A percentile compares a stretch with the other conserved stretches of the same genome.
These are phyloP conservation scores for Chlorophyllum brunneum DNA, from an alignment of 768 basidiomycete genomes.

Conservation along the genomic window DNA sequence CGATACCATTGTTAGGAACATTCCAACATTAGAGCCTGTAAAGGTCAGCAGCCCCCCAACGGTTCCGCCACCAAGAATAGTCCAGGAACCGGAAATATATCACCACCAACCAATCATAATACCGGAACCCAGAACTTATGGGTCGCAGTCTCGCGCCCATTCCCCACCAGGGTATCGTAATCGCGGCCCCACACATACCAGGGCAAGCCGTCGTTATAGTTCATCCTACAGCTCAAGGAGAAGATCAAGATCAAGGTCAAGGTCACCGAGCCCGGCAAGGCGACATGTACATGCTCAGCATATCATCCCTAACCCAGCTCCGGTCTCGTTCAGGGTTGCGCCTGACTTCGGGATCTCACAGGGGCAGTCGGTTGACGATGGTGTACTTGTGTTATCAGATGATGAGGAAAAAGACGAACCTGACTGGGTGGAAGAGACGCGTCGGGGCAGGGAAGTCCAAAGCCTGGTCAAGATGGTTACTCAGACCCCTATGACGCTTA, in stretches of 20 bases:
- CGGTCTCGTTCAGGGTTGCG: neutral
- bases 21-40: neutral
- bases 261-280: no score
- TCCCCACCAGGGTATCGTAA: no score
- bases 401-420: neutral
- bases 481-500: constrained; percentile 49
- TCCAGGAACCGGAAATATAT: no score
- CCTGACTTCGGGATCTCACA: neutral
- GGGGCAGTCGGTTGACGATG: neutral
- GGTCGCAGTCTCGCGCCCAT: no score
- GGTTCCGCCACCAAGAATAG: no score
- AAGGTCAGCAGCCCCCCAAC: neutral
- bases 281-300: no score
- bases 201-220: neutral
- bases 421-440: neutral
- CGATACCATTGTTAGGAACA: neutral
- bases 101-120: no score
- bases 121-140: no score
- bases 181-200: no score
- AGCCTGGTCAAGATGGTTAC: constrained; percentile 26
- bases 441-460: neutral
- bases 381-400: neutral
- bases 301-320: neutral
- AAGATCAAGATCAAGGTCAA: neutral
- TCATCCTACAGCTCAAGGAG: neutral